These are phyloP conservation scores for Aspergillus nomiae DNA, from an alignment of 2,329 filamentous ascomycete genomes.

Conservation along the genomic window DNA sequence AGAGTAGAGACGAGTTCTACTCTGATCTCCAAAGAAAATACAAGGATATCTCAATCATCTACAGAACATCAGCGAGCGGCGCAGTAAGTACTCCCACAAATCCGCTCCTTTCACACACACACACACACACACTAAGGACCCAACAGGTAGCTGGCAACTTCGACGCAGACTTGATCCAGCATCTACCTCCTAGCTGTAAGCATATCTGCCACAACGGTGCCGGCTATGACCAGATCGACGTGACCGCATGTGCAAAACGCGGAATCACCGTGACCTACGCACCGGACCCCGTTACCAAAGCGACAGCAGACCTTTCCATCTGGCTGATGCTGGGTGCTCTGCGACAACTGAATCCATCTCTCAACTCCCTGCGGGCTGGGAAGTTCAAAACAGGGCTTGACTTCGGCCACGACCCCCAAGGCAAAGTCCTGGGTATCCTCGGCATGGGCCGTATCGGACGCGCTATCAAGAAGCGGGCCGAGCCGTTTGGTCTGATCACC, in stretches of 20 bases:
- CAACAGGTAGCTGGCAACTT: slow-evolving; percentile 28
- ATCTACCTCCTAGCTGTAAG: slow-evolving; percentile 45
- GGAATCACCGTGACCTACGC: slow-evolving; percentile 59
- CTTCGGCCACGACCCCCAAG: not conserved
- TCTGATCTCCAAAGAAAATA: too few relatives aligned
- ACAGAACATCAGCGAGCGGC: too few relatives aligned
- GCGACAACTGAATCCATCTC: slow-evolving; percentile 25
- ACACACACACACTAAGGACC: too few relatives aligned
- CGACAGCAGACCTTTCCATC: slow-evolving; percentile 56
- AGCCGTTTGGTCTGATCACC: slow-evolving; percentile 36
- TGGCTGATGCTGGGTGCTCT: slow-evolving; percentile 51
- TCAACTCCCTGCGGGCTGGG: not conserved
- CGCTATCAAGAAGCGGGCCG: not conserved
- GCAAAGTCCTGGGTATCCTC: not conserved
- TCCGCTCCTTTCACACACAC: too few relatives aligned
- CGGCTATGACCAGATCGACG: slow-evolving; percentile 52
- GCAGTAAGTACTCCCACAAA: too few relatives aligned
- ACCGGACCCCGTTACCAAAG: slow-evolving; percentile 56
- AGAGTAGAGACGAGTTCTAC: too few relatives aligned
- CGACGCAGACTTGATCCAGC: slow-evolving; percentile 46
- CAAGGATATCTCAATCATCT: too few relatives aligned
- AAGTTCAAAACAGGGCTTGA: not conserved
- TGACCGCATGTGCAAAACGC: slow-evolving; percentile 45
- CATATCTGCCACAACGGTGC: slow-evolving; percentile 53
- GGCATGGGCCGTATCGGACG: not conserved